Conservation (phyloP, 2,329 filamentous ascomycete species). For the Fusarium scirpi region DNA sequence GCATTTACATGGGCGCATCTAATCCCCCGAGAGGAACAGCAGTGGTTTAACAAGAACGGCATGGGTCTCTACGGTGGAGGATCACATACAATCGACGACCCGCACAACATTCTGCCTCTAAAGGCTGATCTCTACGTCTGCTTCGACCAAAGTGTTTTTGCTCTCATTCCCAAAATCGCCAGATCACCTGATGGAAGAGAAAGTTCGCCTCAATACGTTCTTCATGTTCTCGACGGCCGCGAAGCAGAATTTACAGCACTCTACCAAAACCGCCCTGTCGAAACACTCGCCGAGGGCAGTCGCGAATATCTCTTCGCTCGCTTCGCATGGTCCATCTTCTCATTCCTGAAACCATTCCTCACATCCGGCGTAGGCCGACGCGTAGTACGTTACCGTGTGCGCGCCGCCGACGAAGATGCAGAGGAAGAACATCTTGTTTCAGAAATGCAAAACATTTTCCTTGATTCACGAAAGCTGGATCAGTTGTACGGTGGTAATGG, state of each 20-base stretch:
- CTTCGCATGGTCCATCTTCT: conserved; percentile 34
- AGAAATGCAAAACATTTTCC: conserved; percentile 33
- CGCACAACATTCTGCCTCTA: conserved; percentile 31
- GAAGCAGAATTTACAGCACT: conserved; percentile 36
- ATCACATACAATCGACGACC: conserved; percentile 33
- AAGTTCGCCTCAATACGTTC: conserved; percentile 15
- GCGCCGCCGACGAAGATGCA: conserved; percentile 7
- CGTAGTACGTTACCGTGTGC: conserved; percentile 14
- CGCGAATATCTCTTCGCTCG: conserved; percentile 28
- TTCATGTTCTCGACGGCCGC: conserved; percentile 17
- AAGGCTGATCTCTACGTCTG: conserved; percentile 39
- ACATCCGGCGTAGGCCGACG: conserved; percentile 29
- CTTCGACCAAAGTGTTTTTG: conserved; percentile 37
- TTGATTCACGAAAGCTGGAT: conserved; percentile 29
- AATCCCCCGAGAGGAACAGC: conserved; percentile 31
- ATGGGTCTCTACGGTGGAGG: conserved; percentile 38
- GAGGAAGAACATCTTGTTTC: conserved; percentile 27
- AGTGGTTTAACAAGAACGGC: conserved; percentile 39
- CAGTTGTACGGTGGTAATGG: conserved; percentile 22
- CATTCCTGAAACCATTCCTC: conserved; percentile 27
- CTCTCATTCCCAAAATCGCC: conserved; percentile 20
- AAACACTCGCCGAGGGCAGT: conserved; percentile 21
- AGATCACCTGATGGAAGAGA: background rate
- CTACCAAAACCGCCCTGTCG: conserved; percentile 25
- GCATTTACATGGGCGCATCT: conserved; percentile 37